Conservation (phyloP, 768 basidiomycete species). For the Psilocybe cyanescens region DNA sequence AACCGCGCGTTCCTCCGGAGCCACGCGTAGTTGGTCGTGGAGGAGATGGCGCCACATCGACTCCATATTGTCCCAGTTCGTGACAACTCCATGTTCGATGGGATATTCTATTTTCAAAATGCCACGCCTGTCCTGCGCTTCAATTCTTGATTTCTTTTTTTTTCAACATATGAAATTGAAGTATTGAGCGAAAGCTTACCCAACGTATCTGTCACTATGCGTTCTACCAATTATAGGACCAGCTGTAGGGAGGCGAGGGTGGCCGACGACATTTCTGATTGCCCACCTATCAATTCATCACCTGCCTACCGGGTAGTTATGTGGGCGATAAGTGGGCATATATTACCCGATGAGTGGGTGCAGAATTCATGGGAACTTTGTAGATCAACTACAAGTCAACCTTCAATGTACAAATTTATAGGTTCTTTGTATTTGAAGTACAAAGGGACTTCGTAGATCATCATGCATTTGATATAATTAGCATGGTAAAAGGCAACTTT, state of each 20-base stretch:
- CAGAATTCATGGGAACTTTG: no score
- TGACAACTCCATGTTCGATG: conserved; percentile 93
- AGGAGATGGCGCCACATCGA: conserved; percentile 99
- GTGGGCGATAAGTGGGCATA: no score
- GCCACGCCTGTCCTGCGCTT: conserved; percentile 70
- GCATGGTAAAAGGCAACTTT: no score
- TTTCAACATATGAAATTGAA: background rate
- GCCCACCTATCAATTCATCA: no score
- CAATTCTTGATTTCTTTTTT: conserved; percentile 18
- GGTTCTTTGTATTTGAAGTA: no score
- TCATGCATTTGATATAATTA: no score
- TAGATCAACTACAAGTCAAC: no score
- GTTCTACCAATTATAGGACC: conserved; percentile 98
- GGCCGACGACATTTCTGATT: conserved; percentile 86
- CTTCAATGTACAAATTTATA: no score
- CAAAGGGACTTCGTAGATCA: no score
- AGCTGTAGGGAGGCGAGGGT: conserved; percentile 76
- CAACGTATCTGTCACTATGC: conserved; percentile 95
- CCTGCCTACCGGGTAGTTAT: no score
- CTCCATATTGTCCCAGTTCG: conserved; percentile 99
- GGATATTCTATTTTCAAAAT: conserved; percentile 93
- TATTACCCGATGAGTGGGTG: no score
- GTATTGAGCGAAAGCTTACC: conserved; percentile 51
- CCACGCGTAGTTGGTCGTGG: conserved; percentile 93
- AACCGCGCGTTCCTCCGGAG: conserved; percentile 91